Percentiles rank a stretch among this genome's conserved stretches.
Conservation (phyloP, 2,329 filamentous ascomycete genomes). For the Capronia americana region DNA sequence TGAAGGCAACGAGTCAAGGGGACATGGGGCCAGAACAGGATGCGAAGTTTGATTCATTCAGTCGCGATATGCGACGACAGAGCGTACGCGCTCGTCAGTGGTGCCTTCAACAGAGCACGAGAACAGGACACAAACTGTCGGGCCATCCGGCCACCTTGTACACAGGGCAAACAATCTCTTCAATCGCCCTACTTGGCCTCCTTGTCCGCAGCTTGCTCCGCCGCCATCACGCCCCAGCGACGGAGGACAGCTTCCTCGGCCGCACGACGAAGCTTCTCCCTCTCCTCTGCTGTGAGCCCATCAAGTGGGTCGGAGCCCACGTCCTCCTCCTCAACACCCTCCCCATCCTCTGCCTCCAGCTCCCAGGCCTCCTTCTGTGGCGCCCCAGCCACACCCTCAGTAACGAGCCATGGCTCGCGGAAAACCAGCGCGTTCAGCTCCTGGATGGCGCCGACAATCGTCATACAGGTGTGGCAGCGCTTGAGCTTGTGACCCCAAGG, state of each 20-base stretch:
- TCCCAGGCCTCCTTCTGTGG: constrained; percentile 34
- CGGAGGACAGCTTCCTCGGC: constrained; percentile 23
- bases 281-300: constrained; percentile 25
- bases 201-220: constrained; percentile 22
- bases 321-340: constrained; percentile 13
- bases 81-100: constrained; percentile 11
- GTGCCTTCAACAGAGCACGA: background rate
- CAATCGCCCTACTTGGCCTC: constrained; percentile 13
- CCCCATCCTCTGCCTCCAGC: constrained; percentile 18
- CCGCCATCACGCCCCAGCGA: constrained; percentile 23
- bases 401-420: constrained; percentile 33
- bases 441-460: constrained; percentile 28
- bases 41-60: constrained; percentile 7
- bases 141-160: background rate
- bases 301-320: constrained; percentile 21
- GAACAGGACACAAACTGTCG: background rate
- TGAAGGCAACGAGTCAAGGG: background rate
- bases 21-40: background rate
- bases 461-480: constrained; percentile 28
- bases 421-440: constrained; percentile 27
- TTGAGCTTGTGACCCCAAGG: constrained; percentile 18
- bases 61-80: constrained; percentile 16
- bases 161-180: constrained; percentile 7
- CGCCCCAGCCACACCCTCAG: constrained; percentile 32
- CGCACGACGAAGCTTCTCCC: constrained; percentile 20